Evolutionary conservation across 2,329 filamentous ascomycete species (phyloP), one percentile per base, ranked within the genome.

Genomic region (Penicillium sp.): DNA sequence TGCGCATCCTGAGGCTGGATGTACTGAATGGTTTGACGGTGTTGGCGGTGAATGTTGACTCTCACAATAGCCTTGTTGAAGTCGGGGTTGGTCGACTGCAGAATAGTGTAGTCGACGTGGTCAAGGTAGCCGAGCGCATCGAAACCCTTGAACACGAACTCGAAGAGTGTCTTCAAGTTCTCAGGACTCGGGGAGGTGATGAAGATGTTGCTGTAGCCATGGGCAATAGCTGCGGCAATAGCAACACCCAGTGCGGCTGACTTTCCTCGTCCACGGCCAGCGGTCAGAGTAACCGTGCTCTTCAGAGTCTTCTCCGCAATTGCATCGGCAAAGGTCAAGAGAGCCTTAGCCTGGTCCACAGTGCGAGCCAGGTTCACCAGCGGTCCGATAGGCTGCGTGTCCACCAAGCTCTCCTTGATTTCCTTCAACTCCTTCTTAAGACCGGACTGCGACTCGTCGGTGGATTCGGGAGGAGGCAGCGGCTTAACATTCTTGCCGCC

Each of bases 51-150:
- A 40, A 98, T 84, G 70, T 98, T 97, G 56, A 98, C 93, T 42
- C 93, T 80, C 16, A 98, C 93, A 63, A 98, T 95, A 3, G 93
- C 93, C 74, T 98, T 98, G 77, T 97, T 96, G 75, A 97, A 96
- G 57, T 96, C 91, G 0, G 93, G 91, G 68, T 98, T 96, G 3
- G 91, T 97, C 1, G 90, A 96, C 65, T 98, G 93, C 47, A 97
- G 89, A 57, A 98, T 97, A 44, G 89, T 94, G 72, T 98, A 98
- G 65, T 98, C 93, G 58, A 89, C 83, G 65, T 98, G 93, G 60
- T 98, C 93, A 54, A 89, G 82, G 63, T 98, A 98, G 26, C 86
- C 87, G 23, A 98, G 77, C 9, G 90, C 87, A 66, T 98, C 93
- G 61, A 98, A 98, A 0, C 90, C 93, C 69, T 96, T 97, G 77